These are phyloP conservation scores for Oenanthe sinensis DNA, from an alignment of 129 eudicot species.

Conservation along the genomic window DNA sequence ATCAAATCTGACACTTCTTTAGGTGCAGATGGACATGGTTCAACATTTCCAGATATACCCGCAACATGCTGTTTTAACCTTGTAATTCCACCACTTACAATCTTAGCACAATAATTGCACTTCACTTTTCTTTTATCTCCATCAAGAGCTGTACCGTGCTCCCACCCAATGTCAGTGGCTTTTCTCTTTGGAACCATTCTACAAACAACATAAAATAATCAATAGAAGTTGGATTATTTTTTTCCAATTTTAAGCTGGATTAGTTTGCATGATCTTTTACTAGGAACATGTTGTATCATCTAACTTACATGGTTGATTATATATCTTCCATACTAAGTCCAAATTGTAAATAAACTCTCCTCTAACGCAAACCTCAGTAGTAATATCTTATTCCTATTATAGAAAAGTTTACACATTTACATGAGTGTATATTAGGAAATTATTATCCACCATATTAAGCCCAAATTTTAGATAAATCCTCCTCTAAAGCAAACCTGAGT, in stretches of 20 bases:
- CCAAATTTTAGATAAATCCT: too few species aligned
- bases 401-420: too few species aligned
- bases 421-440: too few species aligned
- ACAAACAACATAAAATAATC: background rate
- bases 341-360: background rate
- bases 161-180: slow-evolving; percentile 14
- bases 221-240: background rate
- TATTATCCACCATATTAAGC: too few species aligned
- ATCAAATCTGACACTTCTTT: slow-evolving; percentile 8
- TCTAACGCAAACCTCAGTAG: background rate
- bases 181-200: slow-evolving; percentile 11
- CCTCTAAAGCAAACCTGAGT: too few species aligned
- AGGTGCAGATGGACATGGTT: slow-evolving; percentile 12
- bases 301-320: background rate
- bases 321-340: background rate
- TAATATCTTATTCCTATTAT: background rate
- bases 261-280: background rate
- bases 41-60: slow-evolving; percentile 11
- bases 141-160: slow-evolving; percentile 9
- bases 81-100: slow-evolving; percentile 12
- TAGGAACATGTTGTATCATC: background rate
- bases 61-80: slow-evolving; percentile 14
- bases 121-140: slow-evolving; percentile 12
- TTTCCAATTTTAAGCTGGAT: background rate
- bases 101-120: slow-evolving; percentile 12